Evolutionary conservation across 108 stramenopile genomes (phyloP).

Genomic region (Discostella stelligeroides): DNA sequence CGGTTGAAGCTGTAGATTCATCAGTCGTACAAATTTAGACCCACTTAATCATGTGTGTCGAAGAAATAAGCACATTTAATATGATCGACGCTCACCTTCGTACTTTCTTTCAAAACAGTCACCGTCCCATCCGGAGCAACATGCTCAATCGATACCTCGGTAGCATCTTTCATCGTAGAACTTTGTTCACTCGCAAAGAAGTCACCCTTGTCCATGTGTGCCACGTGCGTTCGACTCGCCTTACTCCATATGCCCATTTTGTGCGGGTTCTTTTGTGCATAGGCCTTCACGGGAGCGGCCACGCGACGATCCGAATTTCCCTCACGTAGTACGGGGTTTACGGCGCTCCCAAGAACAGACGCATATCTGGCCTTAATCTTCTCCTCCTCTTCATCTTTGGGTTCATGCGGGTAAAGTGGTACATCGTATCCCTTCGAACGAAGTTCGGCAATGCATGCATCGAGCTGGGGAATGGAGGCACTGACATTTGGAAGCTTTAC

Average conservation of each 20-base stretch:
- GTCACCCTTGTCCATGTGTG: slow-evolving; percentile 90
- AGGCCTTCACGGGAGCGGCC: slow-evolving; percentile 90
- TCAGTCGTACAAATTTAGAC: background rate
- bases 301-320: slow-evolving; percentile 94
- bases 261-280: slow-evolving; percentile 95
- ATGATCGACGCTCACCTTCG: slow-evolving; percentile 23
- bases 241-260: slow-evolving; percentile 91
- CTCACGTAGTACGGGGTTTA: slow-evolving; percentile 93
- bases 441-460: slow-evolving; percentile 87
- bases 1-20: slow-evolving; percentile 57
- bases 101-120: slow-evolving; percentile 74
- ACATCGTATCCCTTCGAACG: slow-evolving; percentile 92
- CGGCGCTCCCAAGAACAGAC: slow-evolving; percentile 85
- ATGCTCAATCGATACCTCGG: slow-evolving; percentile 75
- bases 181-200: slow-evolving; percentile 88
- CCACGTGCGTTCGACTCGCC: slow-evolving; percentile 83
- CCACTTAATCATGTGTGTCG: background rate
- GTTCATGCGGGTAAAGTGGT: slow-evolving; percentile 87
- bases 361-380: slow-evolving; percentile 75
- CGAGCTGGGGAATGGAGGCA: slow-evolving; percentile 89
- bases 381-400: slow-evolving; percentile 65
- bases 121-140: slow-evolving; percentile 58
- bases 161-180: slow-evolving; percentile 57
- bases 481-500: slow-evolving; percentile 85
- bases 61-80: no score